Evolutionary conservation across 768 basidiomycete genomes (phyloP).

Genomic region (Lactarius pseudohatsudake): DNA sequence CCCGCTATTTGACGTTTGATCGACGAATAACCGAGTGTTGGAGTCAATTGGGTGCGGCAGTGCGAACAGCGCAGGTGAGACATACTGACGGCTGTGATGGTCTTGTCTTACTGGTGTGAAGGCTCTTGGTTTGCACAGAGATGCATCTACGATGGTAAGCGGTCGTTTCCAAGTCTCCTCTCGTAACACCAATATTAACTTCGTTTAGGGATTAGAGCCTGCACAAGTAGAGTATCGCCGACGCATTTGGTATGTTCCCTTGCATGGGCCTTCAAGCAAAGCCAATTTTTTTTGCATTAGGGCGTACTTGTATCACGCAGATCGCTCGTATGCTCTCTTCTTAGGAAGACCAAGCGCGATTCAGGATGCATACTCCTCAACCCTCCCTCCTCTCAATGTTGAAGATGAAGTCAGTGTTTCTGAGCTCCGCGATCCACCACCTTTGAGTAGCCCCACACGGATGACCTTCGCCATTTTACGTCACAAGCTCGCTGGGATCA

Average conservation of each 20-base stretch:
- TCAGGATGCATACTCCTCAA: slow-evolving; percentile 86
- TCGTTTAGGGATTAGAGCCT: slow-evolving; percentile 62
- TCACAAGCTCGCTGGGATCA: slow-evolving; percentile 77
- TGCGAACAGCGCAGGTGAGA: slow-evolving; percentile 74
- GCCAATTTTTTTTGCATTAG: slow-evolving; percentile 38
- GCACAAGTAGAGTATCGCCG: slow-evolving; percentile 84
- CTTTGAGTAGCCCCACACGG: slow-evolving; percentile 68
- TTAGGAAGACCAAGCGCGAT: slow-evolving; percentile 88
- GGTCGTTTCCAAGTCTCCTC: not conserved
- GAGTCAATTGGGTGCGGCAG: slow-evolving; percentile 92
- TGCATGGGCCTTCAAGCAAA: not conserved
- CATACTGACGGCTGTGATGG: not conserved
- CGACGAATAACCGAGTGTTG: slow-evolving; percentile 92
- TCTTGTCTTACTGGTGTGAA: slow-evolving; percentile 8
- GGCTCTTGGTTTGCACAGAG: slow-evolving; percentile 88
- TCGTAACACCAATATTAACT: slow-evolving; percentile 19
- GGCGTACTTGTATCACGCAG: slow-evolving; percentile 92
- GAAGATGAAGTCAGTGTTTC: slow-evolving; percentile 55
- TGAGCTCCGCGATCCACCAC: slow-evolving; percentile 49
- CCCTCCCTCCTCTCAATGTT: slow-evolving; percentile 70
- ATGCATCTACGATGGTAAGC: slow-evolving; percentile 77
- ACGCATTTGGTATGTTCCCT: slow-evolving; percentile 69
- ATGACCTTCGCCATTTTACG: slow-evolving; percentile 90
- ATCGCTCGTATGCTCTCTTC: slow-evolving; percentile 89
- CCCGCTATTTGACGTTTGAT: slow-evolving; percentile 69